Conservation (phyloP, 2,329 filamentous ascomycete species). For the Biscogniauxia sp. region DNA sequence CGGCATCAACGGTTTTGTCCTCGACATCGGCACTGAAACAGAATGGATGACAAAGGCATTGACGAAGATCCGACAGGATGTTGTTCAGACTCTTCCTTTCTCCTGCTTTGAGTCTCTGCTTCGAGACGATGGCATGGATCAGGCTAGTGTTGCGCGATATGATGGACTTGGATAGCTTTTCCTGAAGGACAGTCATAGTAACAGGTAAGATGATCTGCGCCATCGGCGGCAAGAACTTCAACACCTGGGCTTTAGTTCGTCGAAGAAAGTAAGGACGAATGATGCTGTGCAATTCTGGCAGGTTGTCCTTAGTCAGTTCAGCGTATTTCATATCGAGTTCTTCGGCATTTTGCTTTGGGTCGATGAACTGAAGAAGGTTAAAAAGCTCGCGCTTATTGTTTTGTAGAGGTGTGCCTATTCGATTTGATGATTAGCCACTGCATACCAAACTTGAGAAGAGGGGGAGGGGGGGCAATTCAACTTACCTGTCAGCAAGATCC, state of each 20-base stretch:
- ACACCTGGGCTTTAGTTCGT: constrained; percentile 84
- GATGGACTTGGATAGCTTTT: constrained; percentile 92
- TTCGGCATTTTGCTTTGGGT: constrained; percentile 67
- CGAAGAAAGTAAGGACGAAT: constrained; percentile 71
- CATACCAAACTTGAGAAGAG: not conserved
- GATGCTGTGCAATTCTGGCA: constrained; percentile 75
- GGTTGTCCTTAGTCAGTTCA: constrained; percentile 78
- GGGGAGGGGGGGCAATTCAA: constrained; percentile 5
- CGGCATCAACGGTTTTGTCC: constrained; percentile 63
- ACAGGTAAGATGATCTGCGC: constrained; percentile 93
- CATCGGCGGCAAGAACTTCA: constrained; percentile 90
- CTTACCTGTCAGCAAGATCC: constrained; percentile 73
- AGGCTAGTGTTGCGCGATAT: constrained; percentile 86
- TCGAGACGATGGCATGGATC: constrained; percentile 80
- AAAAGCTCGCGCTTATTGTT: constrained; percentile 95
- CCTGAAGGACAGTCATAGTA: constrained; percentile 92
- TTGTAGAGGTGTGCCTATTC: constrained; percentile 73
- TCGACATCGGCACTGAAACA: constrained; percentile 90
- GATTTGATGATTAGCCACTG: constrained; percentile 15
- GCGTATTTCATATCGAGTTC: constrained; percentile 72
- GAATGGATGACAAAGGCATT: constrained; percentile 94
- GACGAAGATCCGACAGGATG: constrained; percentile 90
- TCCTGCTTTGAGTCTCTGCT: constrained; percentile 61
- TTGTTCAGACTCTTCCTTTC: constrained; percentile 87
- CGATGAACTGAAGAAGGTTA: constrained; percentile 93